Evolutionary conservation across 345 rosid species (phyloP), one percentile per base, ranked within the genome.

Genomic region (Cochlearia excelsa): DNA sequence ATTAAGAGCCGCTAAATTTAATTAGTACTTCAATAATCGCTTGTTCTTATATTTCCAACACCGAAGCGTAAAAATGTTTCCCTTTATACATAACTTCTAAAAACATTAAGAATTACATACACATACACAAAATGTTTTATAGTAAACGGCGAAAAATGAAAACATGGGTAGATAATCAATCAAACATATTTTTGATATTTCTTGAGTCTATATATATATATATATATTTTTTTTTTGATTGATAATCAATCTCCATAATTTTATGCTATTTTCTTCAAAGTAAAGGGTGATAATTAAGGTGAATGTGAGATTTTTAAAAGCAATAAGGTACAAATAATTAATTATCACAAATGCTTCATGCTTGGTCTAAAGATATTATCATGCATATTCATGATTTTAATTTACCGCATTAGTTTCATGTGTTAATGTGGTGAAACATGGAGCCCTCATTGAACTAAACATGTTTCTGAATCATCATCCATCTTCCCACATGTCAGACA

Each of bases 281-380:
- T 16, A 16, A 16, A 16, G 23, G 23, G 23, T 16, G 23, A 16
- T 16, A 16, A 16, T 16, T 16, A 46, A 53, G 34, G 46, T 31
- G 37, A 56, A 63, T 29, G 23, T 44, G 65, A 51, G 54, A 37
- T 63, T 55, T 16, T 35, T 43, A 50, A 16, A 50, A 62, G 74
- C 38, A 34, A 39, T 7, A 37, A 55, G 74, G 59, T 57, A 70
- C 54, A 70, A 54, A 16, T 16, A 16, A 16, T 16, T 16, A 70
- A 63, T 70, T 43, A 70, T 70, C 53, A 70, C 74, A 70, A 55
- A 40, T 44, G 43, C 31, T 63, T 70, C 74, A 70, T 51, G 74
- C 74, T 57, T 70, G 63, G 74, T 70, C 74, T 70, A 70, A 63
- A 63, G 44, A 39, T 51, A 69, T 56, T 63, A 70, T 70, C 54